A percentile compares a stretch with the other conserved stretches of the same genome.
Evolutionary conservation across 192 early-diverging fungal genomes (phyloP).

Genomic region (Podila verticillata): DNA sequence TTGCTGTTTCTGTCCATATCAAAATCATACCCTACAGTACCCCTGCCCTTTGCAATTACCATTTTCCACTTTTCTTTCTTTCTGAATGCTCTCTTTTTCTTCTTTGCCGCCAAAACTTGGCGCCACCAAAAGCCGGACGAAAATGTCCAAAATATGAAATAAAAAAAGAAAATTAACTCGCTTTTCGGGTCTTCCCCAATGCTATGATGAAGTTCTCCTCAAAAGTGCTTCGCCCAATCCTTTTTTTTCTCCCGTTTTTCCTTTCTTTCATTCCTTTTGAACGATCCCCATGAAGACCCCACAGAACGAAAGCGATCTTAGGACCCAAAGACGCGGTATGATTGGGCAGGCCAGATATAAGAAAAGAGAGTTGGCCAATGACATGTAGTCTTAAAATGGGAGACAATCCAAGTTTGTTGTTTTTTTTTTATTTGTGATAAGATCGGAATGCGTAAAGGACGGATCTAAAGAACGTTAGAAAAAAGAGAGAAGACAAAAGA

Average conservation of each 20-base stretch:
- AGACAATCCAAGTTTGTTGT: constrained; percentile 23
- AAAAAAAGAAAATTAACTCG: no score
- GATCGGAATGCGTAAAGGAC: constrained; percentile 5
- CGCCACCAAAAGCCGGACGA: not conserved
- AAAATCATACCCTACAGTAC: not conserved
- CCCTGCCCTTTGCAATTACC: not conserved
- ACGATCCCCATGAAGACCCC: no score
- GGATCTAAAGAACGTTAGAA: not conserved
- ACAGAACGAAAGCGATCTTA: not conserved
- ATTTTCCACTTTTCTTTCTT: not conserved
- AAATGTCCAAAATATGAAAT: no score
- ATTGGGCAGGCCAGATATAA: not conserved
- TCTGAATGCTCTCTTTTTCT: not conserved
- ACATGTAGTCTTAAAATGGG: constrained; percentile 13
- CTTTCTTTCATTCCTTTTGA: not conserved
- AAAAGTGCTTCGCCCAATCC: constrained; percentile 3
- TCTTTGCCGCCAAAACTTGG: not conserved
- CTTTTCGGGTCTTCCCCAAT: no score
- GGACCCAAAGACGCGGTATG: not conserved
- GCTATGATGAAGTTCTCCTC: no score
- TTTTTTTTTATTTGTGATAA: not conserved
- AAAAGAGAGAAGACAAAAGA: constrained; percentile 1
- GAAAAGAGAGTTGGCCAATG: not conserved
- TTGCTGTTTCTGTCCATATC: constrained; percentile 7
- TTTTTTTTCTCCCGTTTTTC: not conserved